Base-by-base conservation (phyloP, 2,329 filamentous ascomycete genomes). In the Hirsutella minnesotensis region DNA sequence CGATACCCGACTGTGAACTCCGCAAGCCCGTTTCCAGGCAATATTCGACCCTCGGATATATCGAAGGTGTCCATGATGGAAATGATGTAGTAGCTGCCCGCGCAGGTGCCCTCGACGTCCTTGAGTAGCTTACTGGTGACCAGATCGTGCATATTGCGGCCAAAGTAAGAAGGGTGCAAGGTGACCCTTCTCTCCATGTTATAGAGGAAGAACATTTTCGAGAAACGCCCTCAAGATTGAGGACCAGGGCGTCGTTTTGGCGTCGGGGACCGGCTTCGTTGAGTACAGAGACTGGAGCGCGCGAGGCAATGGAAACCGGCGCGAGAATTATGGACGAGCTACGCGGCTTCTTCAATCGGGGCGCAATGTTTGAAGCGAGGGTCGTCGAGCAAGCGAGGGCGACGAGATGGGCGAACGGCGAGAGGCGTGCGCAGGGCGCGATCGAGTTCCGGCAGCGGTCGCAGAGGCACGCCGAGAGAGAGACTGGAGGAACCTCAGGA, bases 21-120 rank as follows among this genome's bases (percentile, higher is more conserved):
- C 18, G 92, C 90, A 52, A 94, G 75, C 9, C 89, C 92, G 48
- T 84, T 94, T 9, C 90, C 86, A 3, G 92, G 90, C 44, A 95
- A 76, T 48, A 98, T 90, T 53, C 87, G 83, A 12, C 89, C 89
- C 58, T 95, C 88, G 15, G 87, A 94, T 56, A 96, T 90, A 53
- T 95, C 86, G 56, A 94, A 89, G 39, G 89, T 86, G 63, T 95
- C 89, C 79, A 98, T 90, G 56, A 98, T 94, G 58, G 88, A 92
- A 55, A 98, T 92, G 59, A 98, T 94, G 65, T 92, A 96, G 71
- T 94, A 95, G 61, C 86, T 87, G 45, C 92, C 92, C 3, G 88
- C 92, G 64, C 89, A 95, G 35, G 86, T 90, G 20, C 92, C 92
- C 67, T 98, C 92, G 48, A 95, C 87, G 60, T 96, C 90, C 58